Evolutionary conservation across 495 filamentous ascomycete species (phyloP), one percentile per base, ranked within the genome.

Genomic region (Penicillium arizonense): DNA sequence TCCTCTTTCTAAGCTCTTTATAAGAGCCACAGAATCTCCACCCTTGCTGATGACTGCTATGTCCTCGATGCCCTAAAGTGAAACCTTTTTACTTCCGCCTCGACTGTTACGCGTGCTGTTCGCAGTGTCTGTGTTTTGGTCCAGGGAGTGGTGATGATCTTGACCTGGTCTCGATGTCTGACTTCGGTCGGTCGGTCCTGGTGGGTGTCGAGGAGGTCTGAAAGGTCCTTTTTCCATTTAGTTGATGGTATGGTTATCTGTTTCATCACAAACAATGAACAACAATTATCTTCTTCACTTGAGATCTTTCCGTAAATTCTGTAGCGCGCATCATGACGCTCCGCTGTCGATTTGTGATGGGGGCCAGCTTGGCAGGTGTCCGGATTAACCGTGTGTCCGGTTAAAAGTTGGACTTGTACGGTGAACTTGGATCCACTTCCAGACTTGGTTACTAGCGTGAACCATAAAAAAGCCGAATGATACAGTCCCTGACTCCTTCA

Each of bases 1-100:
- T 87, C 83, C 80, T 72, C 63, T 77, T 80, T 83, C 82, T 88
- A 82, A 83, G 80, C 84, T 87, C 77, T 85, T 82, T 81, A 88
- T 81, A 86, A 76, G 74, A 86, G 85, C 85, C 78, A 83, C 84
- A 86, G 80, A 84, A 80, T 82, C 80, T 81, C 77, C 79, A 86
- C 79, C 84, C 84, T 84, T 84, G 83, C 78, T 81, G 84, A 87
- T 87, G 84, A 87, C 75, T 72, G 50, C 67, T 67, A 78, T 78
- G 79, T 81, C 81, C 82, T 81, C 81, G 77, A 73, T 77, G 78
- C 82, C 81, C 82, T 77, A 84, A 84, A 86, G 84, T 87, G 84
- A 87, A 79, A 67, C 79, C 75, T 73, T 78, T 70, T 68, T 77
- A 79, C 76, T 80, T 71, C 80, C 79, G 80, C 69, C 71, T 74